These are phyloP conservation scores for Begonia fuchsioides DNA, from an alignment of 306 rosid genomes.

Conservation along the genomic window DNA sequence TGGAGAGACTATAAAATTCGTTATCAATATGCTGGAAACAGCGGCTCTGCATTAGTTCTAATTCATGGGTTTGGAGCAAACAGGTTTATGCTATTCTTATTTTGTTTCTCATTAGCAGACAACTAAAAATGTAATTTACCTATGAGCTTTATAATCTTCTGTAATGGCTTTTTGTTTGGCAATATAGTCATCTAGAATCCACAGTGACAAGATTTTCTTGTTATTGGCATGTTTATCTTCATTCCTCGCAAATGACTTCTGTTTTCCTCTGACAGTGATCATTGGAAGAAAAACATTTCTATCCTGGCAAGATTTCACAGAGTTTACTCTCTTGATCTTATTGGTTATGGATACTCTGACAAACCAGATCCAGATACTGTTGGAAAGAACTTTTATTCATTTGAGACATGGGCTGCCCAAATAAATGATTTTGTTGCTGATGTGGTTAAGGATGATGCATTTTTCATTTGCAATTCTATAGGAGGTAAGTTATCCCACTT, in stretches of 20 bases:
- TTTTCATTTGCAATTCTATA: conserved; percentile 84
- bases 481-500: conserved; percentile 37
- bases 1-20: conserved; percentile 85
- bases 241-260: conserved; percentile 4
- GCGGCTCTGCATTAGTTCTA: conserved; percentile 67
- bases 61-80: conserved; percentile 98
- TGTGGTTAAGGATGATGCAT: conserved; percentile 61
- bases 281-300: conserved; percentile 80
- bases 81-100: conserved; percentile 45
- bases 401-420: conserved; percentile 92
- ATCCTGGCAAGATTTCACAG: conserved; percentile 60
- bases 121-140: conserved; percentile 14
- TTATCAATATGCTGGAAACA: conserved; percentile 55
- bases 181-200: too few species aligned
- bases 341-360: conserved; percentile 95
- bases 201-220: too few species aligned
- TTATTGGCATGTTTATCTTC: not conserved
- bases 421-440: conserved; percentile 61
- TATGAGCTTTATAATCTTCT: not conserved
- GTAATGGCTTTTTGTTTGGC: too few species aligned
- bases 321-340: conserved; percentile 80
- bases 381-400: conserved; percentile 53
- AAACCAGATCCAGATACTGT: conserved; percentile 74
- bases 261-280: conserved; percentile 55
- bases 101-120: conserved; percentile 33